A percentile compares a stretch with the other conserved stretches of the same genome.
These are phyloP conservation scores for Lactarius deliciosus DNA, from an alignment of 768 basidiomycete genomes.

Conservation along the genomic window DNA sequence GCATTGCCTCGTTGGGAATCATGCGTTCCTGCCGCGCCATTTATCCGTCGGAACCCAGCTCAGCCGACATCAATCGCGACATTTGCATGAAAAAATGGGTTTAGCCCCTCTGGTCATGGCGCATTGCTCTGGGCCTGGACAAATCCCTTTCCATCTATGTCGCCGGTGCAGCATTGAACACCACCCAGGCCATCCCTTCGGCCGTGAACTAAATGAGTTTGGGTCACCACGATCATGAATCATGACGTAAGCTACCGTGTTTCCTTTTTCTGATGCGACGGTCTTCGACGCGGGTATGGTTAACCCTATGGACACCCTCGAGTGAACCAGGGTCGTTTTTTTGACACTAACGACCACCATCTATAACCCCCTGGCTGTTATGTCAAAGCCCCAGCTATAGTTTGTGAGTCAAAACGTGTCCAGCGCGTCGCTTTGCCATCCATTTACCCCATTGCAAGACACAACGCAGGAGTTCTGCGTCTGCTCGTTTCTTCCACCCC, in stretches of 20 bases:
- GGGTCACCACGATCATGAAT: slow-evolving; percentile 10
- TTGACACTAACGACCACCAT: slow-evolving; percentile 18
- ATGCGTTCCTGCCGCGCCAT: neutral
- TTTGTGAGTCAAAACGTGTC: slow-evolving; percentile 9
- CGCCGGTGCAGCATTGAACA: neutral
- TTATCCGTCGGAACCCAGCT: neutral
- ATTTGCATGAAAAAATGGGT: neutral
- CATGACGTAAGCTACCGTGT: slow-evolving; percentile 22
- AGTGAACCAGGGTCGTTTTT: neutral
- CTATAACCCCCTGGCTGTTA: slow-evolving; percentile 1
- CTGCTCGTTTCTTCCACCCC: neutral
- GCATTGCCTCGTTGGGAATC: neutral
- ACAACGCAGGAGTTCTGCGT: neutral
- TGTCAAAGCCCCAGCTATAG: neutral
- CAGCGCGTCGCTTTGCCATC: neutral
- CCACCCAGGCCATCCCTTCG: neutral
- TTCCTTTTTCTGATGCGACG: slow-evolving; percentile 23
- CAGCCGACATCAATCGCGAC: neutral
- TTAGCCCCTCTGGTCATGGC: neutral
- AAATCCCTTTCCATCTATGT: slow-evolving; percentile 1
- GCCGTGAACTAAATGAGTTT: neutral
- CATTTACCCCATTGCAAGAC: neutral
- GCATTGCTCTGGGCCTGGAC: neutral
- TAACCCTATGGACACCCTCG: neutral
- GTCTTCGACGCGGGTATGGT: slow-evolving; percentile 7